A percentile compares a stretch with the other conserved stretches of the same genome.
These are phyloP conservation scores for Yarrowia phangngaensis DNA, from an alignment of 805 yeast genomes.

Conservation along the genomic window DNA sequence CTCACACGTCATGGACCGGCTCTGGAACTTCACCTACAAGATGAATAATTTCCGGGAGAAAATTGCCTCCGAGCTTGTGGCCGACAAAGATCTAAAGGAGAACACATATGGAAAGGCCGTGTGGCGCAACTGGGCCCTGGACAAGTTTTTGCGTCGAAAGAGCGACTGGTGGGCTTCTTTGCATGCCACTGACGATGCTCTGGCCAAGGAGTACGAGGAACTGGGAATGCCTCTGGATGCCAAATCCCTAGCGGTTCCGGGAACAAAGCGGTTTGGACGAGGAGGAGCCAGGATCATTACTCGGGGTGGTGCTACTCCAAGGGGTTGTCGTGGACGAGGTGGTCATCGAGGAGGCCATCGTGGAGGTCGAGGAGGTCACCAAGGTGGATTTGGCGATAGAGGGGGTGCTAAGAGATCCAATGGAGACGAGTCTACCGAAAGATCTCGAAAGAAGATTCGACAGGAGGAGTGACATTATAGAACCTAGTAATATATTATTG, in stretches of 20 bases:
- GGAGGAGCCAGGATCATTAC: slow-evolving; percentile 18
- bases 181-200: slow-evolving; percentile 19
- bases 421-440: slow-evolving; percentile 1
- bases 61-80: slow-evolving; percentile 61
- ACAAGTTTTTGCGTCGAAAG: slow-evolving; percentile 65
- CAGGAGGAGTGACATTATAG: slow-evolving; percentile 6
- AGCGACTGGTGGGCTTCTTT: slow-evolving; percentile 70
- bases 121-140: slow-evolving; percentile 95
- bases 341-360: slow-evolving; percentile 14
- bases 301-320: neutral
- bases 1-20: slow-evolving; percentile 80
- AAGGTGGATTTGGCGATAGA: slow-evolving; percentile 9
- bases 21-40: slow-evolving; percentile 74
- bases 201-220: slow-evolving; percentile 21
- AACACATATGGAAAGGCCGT: slow-evolving; percentile 85
- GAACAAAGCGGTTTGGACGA: slow-evolving; percentile 16
- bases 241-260: slow-evolving; percentile 16
- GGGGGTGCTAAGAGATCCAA: slow-evolving; percentile 18
- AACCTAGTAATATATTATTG: too few relatives aligned
- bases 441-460: slow-evolving; percentile 22
- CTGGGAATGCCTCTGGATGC: slow-evolving; percentile 16
- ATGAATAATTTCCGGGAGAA: slow-evolving; percentile 83
- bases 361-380: slow-evolving; percentile 6
- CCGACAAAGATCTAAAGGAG: slow-evolving; percentile 64
- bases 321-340: slow-evolving; percentile 10